Evolutionary conservation across 176 grass and related monocot genomes (phyloP).

Genomic region (Ananas comosus): DNA sequence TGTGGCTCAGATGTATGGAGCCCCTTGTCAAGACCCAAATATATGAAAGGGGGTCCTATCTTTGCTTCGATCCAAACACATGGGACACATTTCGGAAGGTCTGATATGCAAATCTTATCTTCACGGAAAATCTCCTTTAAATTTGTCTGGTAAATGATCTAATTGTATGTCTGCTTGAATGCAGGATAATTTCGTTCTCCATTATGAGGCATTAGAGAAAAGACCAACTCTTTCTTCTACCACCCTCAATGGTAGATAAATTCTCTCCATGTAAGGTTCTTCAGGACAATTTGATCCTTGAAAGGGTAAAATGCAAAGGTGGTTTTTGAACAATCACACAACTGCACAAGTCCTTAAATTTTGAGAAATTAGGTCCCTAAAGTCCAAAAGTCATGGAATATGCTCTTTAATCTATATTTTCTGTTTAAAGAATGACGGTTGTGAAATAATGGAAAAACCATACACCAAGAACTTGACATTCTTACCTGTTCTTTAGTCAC

Average conservation of each 20-base stretch:
- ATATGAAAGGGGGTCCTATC: conserved; percentile 78
- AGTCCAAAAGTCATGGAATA: too few relatives aligned
- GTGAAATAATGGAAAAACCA: too few relatives aligned
- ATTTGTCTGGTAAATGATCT: conserved; percentile 7
- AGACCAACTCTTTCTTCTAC: conserved; percentile 44
- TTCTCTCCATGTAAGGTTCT: conserved; percentile 29
- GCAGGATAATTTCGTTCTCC: conserved; percentile 82
- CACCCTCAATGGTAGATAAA: conserved; percentile 49
- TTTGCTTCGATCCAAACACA: conserved; percentile 63
- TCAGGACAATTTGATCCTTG: not conserved
- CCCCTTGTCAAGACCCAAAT: conserved; percentile 53
- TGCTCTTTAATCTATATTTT: too few relatives aligned
- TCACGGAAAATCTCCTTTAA: conserved; percentile 8
- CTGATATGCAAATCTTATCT: conserved; percentile 13
- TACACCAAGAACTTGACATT: too few relatives aligned
- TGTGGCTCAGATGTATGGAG: conserved; percentile 67
- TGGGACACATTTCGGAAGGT: conserved; percentile 95
- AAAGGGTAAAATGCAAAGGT: not conserved
- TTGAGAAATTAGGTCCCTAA: too few relatives aligned
- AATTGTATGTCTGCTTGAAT: conserved; percentile 15
- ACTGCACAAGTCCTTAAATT: too few relatives aligned
- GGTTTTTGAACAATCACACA: too few relatives aligned
- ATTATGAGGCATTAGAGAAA: conserved; percentile 77
- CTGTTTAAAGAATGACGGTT: too few relatives aligned
- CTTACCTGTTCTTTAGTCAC: too few relatives aligned